These are phyloP conservation scores for Furcasterigmium sp. DNA, from an alignment of 2,329 filamentous ascomycete genomes.

Conservation along the genomic window DNA sequence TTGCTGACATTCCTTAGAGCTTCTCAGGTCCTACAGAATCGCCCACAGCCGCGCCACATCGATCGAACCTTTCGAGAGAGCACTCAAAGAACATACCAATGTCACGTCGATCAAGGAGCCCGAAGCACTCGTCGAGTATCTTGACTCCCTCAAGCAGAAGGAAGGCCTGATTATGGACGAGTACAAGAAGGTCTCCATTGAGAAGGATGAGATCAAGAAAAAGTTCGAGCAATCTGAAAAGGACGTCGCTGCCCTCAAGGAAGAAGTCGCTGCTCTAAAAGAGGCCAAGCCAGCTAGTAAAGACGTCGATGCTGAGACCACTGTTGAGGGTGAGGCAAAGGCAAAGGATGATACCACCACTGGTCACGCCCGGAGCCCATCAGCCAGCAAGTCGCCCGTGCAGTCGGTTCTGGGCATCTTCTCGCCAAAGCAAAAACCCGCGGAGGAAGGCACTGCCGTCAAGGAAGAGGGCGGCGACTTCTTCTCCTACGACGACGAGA, in stretches of 20 bases:
- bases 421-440: slow-evolving; percentile 39
- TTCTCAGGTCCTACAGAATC: slow-evolving; percentile 85
- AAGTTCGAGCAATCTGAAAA: slow-evolving; percentile 65
- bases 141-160: slow-evolving; percentile 80
- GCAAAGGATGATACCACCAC: slow-evolving; percentile 18
- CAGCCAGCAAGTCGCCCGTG: slow-evolving; percentile 38
- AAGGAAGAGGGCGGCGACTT: slow-evolving; percentile 58
- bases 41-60: slow-evolving; percentile 81
- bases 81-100: slow-evolving; percentile 87
- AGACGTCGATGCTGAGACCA: slow-evolving; percentile 13
- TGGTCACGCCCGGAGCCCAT: slow-evolving; percentile 15
- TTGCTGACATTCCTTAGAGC: slow-evolving; percentile 45
- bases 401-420: slow-evolving; percentile 43
- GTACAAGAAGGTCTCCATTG: slow-evolving; percentile 76
- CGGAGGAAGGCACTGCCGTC: slow-evolving; percentile 25
- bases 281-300: slow-evolving; percentile 21
- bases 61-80: slow-evolving; percentile 90
- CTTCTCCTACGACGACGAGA: slow-evolving; percentile 88
- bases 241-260: slow-evolving; percentile 51
- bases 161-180: slow-evolving; percentile 93
- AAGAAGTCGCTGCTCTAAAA: slow-evolving; percentile 51
- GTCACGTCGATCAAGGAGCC: slow-evolving; percentile 85
- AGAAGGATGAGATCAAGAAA: slow-evolving; percentile 75
- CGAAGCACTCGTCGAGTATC: slow-evolving; percentile 78
- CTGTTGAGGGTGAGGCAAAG: slow-evolving; percentile 11